phyloP scores from a whole-genome alignment of 2,329 filamentous ascomycete genomes.

The Mycosphaerella arachidis region DNA sequence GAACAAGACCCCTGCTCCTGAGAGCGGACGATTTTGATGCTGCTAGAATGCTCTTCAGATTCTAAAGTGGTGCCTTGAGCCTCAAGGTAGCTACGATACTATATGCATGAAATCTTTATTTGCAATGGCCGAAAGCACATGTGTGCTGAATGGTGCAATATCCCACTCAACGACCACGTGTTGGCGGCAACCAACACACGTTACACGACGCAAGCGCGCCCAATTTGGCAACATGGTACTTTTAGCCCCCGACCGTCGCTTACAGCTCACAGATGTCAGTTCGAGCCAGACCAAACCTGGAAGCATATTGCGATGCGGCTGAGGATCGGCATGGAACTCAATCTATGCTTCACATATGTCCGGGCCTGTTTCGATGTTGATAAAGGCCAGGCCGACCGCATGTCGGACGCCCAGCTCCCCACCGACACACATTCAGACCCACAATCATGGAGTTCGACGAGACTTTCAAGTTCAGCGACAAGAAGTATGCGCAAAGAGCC shows the following conservation, averaged over 20 bases:
- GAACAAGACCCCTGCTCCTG: not conserved
- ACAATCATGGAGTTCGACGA: not conserved
- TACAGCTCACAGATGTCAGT: not conserved
- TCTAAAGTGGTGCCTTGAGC: not conserved
- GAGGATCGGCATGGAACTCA: not conserved
- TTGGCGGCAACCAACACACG: not conserved
- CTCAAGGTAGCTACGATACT: not conserved
- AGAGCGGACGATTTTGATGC: not conserved
- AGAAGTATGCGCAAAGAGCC: not conserved
- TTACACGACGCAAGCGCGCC: not conserved
- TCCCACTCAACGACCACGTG: not conserved
- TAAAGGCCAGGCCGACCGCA: not conserved
- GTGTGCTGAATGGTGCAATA: not conserved
- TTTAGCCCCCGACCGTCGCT: not conserved
- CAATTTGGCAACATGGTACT: not conserved
- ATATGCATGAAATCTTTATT: not conserved
- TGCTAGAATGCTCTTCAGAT: constrained; percentile 2
- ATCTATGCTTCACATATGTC: not conserved
- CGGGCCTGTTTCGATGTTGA: not conserved
- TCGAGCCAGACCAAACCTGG: not conserved
- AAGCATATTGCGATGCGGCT: not conserved
- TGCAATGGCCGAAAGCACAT: not conserved
- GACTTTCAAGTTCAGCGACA: not conserved
- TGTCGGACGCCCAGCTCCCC: not conserved
- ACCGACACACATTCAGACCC: not conserved